A percentile compares a stretch with the other conserved stretches of the same genome.
Evolutionary conservation across 495 filamentous ascomycete species (phyloP).

Genomic region (Parathielavia hyrcaniae): DNA sequence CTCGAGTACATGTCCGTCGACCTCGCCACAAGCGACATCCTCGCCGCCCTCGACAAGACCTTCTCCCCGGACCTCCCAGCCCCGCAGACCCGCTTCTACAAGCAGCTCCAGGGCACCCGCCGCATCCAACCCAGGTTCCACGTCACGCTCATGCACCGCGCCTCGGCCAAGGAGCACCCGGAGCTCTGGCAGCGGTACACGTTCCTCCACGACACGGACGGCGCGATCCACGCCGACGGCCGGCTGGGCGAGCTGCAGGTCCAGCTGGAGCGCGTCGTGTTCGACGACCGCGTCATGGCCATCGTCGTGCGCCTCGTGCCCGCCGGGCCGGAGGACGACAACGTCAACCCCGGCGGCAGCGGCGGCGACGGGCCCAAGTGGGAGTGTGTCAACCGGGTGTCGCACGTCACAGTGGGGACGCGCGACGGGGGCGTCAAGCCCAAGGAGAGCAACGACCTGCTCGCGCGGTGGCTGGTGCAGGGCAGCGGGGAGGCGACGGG

Average conservation of each 20-base stretch:
- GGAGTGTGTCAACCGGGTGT: conserved; percentile 67
- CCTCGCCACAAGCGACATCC: conserved; percentile 53
- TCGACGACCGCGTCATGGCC: conserved; percentile 78
- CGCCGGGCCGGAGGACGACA: conserved; percentile 13
- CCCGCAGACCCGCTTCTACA: conserved; percentile 59
- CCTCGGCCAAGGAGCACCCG: conserved; percentile 48
- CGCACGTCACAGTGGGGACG: conserved; percentile 88
- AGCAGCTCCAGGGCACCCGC: conserved; percentile 60
- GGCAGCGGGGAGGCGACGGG: conserved; percentile 42
- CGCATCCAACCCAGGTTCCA: conserved; percentile 85
- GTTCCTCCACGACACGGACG: conserved; percentile 40
- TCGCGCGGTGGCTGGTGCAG: conserved; percentile 57
- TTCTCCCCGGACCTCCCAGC: conserved; percentile 49
- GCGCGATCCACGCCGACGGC: conserved; percentile 30
- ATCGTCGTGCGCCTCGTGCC: conserved; percentile 65
- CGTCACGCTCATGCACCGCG: conserved; percentile 85
- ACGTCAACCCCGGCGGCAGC: conserved; percentile 30
- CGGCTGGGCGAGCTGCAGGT: conserved; percentile 46
- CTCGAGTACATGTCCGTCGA: conserved; percentile 81
- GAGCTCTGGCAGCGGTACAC: conserved; percentile 67
- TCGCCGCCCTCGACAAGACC: conserved; percentile 55
- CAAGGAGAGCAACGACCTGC: conserved; percentile 83
- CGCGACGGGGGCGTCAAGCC: conserved; percentile 67
- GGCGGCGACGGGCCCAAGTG: conserved; percentile 38
- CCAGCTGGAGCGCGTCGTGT: conserved; percentile 59